Base-by-base conservation (phyloP, 2,329 filamentous ascomycete species). In the Alternaria viburni region DNA sequence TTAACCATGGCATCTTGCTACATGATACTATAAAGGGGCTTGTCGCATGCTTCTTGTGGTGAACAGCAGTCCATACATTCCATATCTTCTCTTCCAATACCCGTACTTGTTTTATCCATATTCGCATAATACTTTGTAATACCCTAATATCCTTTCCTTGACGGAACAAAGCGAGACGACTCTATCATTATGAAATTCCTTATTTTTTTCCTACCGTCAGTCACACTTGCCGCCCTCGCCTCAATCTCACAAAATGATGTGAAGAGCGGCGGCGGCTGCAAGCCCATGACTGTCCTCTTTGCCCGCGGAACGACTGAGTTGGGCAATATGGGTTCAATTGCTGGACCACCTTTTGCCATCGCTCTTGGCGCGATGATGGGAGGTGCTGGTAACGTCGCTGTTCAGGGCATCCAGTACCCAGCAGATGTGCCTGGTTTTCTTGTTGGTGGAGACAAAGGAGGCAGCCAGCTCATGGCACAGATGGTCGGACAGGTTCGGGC, bases 371-470 rank as follows among this genome's bases (percentile, higher is more conserved):
- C 70, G 5, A 71, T 75, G 54, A 75, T 86, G 65, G 61, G 49
- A 41, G 49, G 81, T 13, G 77, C 74, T 6, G 76, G 75, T 44
- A 81, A 83, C 57, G 72, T 87, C 9, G 83, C 83, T 3, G 81
- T 87, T 11, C 86, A 88, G 74, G 86, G 86, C 54, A 83, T 88
- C 19, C 78, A 84, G 30, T 88, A 88, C 69, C 76, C 82, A 3
- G 86, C 86, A n/a, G 67, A 72, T 32, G 60, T 79, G 11, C 65
- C 69, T 4, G 85, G 85, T 0, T 86, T 85, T 65, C 72, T 85
- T 5, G 76, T 75, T 12, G 82, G 83, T 7, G 85, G 85, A 2
- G 83, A 85, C 65, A 67, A 72, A 5, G 71, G 59, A 10, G 85
- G 85, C 6, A 82, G 81, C 55, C 69, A 71, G 43, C 79, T 75